These are phyloP conservation scores for Elsinoe fawcettii DNA, from an alignment of 2,329 filamentous ascomycete genomes.

Conservation along the genomic window DNA sequence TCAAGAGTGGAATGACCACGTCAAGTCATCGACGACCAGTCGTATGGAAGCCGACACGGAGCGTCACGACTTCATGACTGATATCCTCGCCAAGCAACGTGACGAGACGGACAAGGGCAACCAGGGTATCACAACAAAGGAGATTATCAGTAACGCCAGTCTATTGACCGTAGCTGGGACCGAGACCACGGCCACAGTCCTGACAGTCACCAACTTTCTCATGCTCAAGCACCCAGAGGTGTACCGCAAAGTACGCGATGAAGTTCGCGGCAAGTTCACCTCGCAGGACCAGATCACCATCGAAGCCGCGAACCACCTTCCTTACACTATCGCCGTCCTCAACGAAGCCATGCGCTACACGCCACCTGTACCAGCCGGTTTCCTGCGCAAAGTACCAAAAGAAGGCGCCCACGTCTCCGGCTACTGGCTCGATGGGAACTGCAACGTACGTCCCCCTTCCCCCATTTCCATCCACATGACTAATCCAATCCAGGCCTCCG, in stretches of 20 bases:
- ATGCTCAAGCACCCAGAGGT: conserved; percentile 34
- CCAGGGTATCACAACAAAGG: conserved; percentile 25
- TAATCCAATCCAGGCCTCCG: conserved; percentile 12
- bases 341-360: conserved; percentile 41
- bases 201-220: conserved; percentile 36
- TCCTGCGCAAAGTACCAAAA: conserved; percentile 24
- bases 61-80: conserved; percentile 22
- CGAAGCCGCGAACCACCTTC: conserved; percentile 20
- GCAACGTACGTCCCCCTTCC: conserved; percentile 12
- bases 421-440: conserved; percentile 23
- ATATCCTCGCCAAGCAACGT: conserved; percentile 20
- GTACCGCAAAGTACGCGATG: conserved; percentile 33
- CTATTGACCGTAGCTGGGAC: conserved; percentile 40
- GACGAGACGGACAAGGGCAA: conserved; percentile 20
- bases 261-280: conserved; percentile 36
- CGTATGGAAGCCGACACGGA: conserved; percentile 26
- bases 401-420: conserved; percentile 26
- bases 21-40: conserved; percentile 23
- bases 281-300: conserved; percentile 25
- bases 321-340: conserved; percentile 40
- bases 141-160: conserved; percentile 30
- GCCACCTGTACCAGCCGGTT: conserved; percentile 38
- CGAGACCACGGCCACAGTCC: conserved; percentile 45
- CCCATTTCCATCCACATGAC: background rate
- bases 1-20: conserved; percentile 22